Evolutionary conservation across 2,329 filamentous ascomycete species (phyloP).

Genomic region (Penicillium sp.): DNA sequence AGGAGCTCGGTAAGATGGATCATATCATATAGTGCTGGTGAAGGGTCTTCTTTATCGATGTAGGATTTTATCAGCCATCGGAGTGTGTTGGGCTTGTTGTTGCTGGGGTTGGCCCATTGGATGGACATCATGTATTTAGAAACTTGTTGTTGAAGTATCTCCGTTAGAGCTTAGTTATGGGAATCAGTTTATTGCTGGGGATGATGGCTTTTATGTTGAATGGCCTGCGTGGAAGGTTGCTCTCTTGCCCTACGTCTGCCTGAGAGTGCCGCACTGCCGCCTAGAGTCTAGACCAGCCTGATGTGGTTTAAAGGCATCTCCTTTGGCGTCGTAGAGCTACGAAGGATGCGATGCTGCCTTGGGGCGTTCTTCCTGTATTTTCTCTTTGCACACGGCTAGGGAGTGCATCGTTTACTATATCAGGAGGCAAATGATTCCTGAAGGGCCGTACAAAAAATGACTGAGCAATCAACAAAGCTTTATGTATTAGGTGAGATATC

Average conservation of each 20-base stretch:
- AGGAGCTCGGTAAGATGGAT: background rate
- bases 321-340: background rate
- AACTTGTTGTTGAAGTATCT: background rate
- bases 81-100: background rate
- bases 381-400: too few relatives aligned
- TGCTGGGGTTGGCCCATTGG: background rate
- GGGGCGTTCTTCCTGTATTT: too few relatives aligned
- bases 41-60: background rate
- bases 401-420: too few relatives aligned
- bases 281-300: background rate
- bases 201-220: background rate
- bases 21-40: background rate
- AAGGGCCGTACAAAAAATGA: too few relatives aligned
- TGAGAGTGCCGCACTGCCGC: background rate
- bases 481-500: slow-evolving; percentile 20
- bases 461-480: background rate
- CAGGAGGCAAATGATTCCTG: too few relatives aligned
- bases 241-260: background rate
- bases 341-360: too few relatives aligned
- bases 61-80: background rate
- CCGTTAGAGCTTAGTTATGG: too few relatives aligned
- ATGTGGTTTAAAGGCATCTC: background rate
- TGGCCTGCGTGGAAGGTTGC: background rate
- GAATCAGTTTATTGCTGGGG: background rate
- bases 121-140: background rate